These are phyloP conservation scores for Talaromyces amestolkiae DNA, from an alignment of 2,329 filamentous ascomycete genomes.

Conservation along the genomic window DNA sequence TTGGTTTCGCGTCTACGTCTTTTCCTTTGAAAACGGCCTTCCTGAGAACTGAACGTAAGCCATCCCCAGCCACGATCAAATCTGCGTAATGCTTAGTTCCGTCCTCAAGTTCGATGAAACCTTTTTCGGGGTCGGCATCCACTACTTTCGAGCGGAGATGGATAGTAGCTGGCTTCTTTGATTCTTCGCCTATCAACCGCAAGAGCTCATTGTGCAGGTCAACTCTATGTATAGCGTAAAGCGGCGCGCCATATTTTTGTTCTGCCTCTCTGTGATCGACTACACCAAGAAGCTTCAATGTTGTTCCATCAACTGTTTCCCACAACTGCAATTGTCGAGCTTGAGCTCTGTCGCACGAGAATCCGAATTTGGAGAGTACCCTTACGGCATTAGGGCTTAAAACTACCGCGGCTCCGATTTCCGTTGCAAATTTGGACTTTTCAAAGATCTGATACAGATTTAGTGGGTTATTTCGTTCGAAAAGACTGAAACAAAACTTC, in stretches of 20 bases:
- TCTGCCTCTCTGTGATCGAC: constrained; percentile 17
- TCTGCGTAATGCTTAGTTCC: constrained; percentile 27
- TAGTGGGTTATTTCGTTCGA: background rate
- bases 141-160: constrained; percentile 24
- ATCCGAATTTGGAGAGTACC: constrained; percentile 28
- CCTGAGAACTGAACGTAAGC: constrained; percentile 26
- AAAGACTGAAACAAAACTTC: background rate
- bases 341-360: constrained; percentile 28
- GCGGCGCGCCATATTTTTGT: constrained; percentile 25
- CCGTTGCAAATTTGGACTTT: constrained; percentile 29
- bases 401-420: constrained; percentile 32
- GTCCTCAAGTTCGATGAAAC: constrained; percentile 24
- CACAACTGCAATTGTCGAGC: constrained; percentile 24
- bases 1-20: constrained; percentile 4
- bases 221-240: constrained; percentile 28
- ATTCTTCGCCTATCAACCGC: constrained; percentile 19
- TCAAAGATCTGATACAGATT: constrained; percentile 27
- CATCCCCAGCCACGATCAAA: constrained; percentile 34
- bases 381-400: constrained; percentile 30
- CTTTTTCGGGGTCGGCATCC: constrained; percentile 24
- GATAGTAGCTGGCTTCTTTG: constrained; percentile 21
- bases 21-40: constrained; percentile 19
- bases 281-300: constrained; percentile 19
- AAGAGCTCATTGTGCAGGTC: constrained; percentile 30
- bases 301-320: constrained; percentile 25